These are phyloP conservation scores for Arthrinium phaeospermum DNA, from an alignment of 2,329 filamentous ascomycete species.

Conservation along the genomic window DNA sequence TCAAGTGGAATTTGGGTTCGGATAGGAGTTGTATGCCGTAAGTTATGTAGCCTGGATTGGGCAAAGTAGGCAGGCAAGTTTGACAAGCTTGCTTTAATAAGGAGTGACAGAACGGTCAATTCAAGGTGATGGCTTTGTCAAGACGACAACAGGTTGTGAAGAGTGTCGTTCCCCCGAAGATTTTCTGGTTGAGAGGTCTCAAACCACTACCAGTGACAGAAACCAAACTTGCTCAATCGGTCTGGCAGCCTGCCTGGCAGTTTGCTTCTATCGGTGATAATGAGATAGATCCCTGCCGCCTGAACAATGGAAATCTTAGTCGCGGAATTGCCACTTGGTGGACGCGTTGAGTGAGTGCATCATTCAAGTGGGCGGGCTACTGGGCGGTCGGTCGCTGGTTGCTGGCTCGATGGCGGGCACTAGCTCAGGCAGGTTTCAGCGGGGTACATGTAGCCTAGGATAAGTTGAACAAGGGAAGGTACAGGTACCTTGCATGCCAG, in stretches of 20 bases:
- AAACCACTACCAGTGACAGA: not conserved
- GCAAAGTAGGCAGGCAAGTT: not conserved
- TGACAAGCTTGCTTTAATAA: not conserved
- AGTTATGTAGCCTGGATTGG: not conserved
- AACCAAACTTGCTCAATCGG: not conserved
- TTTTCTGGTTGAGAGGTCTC: not conserved
- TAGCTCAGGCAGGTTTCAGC: slow-evolving; percentile 10
- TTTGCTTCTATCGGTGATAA: slow-evolving; percentile 1
- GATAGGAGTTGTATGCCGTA: not conserved
- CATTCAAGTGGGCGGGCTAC: not conserved
- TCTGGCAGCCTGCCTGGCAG: not conserved
- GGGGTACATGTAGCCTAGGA: slow-evolving; percentile 5
- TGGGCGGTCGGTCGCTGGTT: no score
- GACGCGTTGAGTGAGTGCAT: slow-evolving; percentile 9
- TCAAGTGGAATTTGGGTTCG: no score
- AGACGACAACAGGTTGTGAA: not conserved
- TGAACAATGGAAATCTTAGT: slow-evolving; percentile 12
- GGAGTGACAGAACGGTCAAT: not conserved
- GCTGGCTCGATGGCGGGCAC: not conserved
- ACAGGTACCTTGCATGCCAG: slow-evolving; percentile 2
- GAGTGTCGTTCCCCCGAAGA: not conserved
- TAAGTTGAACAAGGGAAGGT: not conserved
- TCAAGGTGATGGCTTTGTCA: not conserved
- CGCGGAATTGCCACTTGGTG: slow-evolving; percentile 12
- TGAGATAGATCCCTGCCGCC: not conserved